Evolutionary conservation across 2,329 filamentous ascomycete genomes (phyloP), one percentile per base, ranked within the genome.

Genomic region (Monosporascus sp.): DNA sequence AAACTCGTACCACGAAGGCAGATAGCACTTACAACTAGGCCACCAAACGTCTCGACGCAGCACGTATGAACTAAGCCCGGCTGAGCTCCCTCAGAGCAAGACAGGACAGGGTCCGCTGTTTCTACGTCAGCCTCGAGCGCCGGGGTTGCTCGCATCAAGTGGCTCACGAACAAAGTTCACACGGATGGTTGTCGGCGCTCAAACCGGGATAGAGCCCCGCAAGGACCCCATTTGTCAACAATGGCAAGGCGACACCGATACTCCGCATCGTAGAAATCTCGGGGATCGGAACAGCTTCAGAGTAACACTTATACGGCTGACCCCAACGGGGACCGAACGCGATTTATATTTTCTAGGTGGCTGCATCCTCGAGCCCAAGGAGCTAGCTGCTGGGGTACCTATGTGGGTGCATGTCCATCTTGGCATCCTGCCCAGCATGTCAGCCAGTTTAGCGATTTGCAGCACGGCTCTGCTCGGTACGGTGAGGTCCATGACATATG

Each of bases 1-100:
- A 34, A 5, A 5, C 31, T 34, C 9, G 9, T 5, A 34, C 4
- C 31, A 34, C 31, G 5, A 34, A 34, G 31, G 11, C 11, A 34
- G 14, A 1, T 34, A 31, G 17, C 38, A 61, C 69, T 56, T 59
- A 74, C 70, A 34, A 87, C 63, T 5, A 87, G 73, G 4, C 84
- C 84, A 27, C 84, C 84, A 59, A 73, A 86, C 0, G 84, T 87
- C 71, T 87, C 84, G 17, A 76, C 75, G 61, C 84, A 87, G 74
- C 84, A 87, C 1, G 79, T 79, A 62, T 87, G 83, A 36, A 81
- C 78, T 51, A 72, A 65, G 36, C 61, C 68, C 1, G 72, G 73
- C 24, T 69, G 67, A 6, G 77, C 79, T 2, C 68, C 64, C 20
- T 68, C 60, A 1, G 77, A 80, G 68, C 80, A 83, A 1, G 80